phyloP scores from a whole-genome alignment of 805 yeast species.

The Yarrowia osloensis region DNA sequence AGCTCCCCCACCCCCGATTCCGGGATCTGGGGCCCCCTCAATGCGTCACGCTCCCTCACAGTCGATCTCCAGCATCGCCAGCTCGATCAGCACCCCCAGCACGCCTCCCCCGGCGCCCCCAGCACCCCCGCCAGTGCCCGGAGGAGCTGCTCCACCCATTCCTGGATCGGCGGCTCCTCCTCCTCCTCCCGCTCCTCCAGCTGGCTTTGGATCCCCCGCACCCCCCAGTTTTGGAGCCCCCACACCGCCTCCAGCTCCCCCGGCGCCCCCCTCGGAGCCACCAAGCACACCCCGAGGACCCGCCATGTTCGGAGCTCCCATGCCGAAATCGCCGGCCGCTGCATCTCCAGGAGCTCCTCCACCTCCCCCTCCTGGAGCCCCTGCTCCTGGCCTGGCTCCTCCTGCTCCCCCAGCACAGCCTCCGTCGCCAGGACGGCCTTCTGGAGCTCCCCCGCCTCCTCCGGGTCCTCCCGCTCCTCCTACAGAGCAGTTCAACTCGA shows the following conservation, averaged over 20 bases:
- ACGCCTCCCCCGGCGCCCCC: conserved; percentile 1
- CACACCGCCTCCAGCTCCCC: conserved; percentile 33
- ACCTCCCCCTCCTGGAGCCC: conserved; percentile 33
- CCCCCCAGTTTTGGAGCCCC: conserved; percentile 29
- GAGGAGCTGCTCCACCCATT: conserved; percentile 29
- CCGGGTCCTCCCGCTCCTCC: conserved; percentile 42
- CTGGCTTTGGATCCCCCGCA: conserved; percentile 32
- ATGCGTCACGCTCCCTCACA: conserved; percentile 1
- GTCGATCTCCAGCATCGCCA: conserved; percentile 11
- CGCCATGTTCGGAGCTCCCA: conserved; percentile 32
- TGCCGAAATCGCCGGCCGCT: conserved; percentile 30
- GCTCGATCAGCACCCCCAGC: conserved; percentile 21
- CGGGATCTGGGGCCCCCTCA: conserved; percentile 33
- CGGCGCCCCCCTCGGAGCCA: conserved; percentile 34
- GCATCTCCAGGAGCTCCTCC: conserved; percentile 33
- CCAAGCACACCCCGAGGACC: conserved; percentile 30
- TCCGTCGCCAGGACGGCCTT: conserved; percentile 33
- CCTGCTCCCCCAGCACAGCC: conserved; percentile 41
- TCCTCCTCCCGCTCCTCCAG: conserved; percentile 32
- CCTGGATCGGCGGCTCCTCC: conserved; percentile 26
- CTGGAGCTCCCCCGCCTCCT: conserved; percentile 38
- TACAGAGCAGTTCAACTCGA: not conserved
- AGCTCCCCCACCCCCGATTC: conserved; percentile 32
- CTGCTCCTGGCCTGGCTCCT: conserved; percentile 33
- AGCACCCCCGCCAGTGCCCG: conserved; percentile 19